Conservation (phyloP, 768 basidiomycete species). For the Fibroporia radiculosa region DNA sequence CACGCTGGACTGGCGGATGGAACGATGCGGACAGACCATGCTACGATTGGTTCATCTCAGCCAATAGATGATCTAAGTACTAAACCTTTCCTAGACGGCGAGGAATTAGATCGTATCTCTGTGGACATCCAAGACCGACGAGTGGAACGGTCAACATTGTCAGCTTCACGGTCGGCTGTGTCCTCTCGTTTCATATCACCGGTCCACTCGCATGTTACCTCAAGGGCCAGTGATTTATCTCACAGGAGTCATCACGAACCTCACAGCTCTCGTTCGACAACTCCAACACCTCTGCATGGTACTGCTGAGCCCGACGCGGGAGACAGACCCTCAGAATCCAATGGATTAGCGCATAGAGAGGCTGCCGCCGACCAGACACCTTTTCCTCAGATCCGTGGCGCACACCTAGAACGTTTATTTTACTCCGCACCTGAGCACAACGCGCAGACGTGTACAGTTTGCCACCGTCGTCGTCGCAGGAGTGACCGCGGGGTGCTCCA, state of each 20-base stretch:
- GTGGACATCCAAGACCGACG: conserved; percentile 62
- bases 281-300: conserved; percentile 29
- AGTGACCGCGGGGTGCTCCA: conserved; percentile 5
- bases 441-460: conserved; percentile 58
- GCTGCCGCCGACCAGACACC: conserved; percentile 37
- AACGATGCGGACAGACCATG: conserved; percentile 47
- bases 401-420: conserved; percentile 71
- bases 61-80: conserved; percentile 15
- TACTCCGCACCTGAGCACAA: conserved; percentile 76
- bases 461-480: conserved; percentile 46
- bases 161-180: conserved; percentile 8
- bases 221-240: neutral
- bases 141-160: conserved; percentile 35
- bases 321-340: no score
- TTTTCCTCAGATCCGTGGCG: conserved; percentile 80
- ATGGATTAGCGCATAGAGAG: no score
- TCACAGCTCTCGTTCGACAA: conserved; percentile 26
- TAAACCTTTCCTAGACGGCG: conserved; percentile 42
- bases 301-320: neutral
- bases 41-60: conserved; percentile 39
- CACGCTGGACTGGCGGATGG: conserved; percentile 26
- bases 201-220: neutral
- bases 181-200: conserved; percentile 6
- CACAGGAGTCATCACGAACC: neutral
- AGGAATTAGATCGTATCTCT: conserved; percentile 56